Evolutionary conservation across 23 red algal genomes (phyloP).

Genomic region (Pyropia yezoensis): DNA sequence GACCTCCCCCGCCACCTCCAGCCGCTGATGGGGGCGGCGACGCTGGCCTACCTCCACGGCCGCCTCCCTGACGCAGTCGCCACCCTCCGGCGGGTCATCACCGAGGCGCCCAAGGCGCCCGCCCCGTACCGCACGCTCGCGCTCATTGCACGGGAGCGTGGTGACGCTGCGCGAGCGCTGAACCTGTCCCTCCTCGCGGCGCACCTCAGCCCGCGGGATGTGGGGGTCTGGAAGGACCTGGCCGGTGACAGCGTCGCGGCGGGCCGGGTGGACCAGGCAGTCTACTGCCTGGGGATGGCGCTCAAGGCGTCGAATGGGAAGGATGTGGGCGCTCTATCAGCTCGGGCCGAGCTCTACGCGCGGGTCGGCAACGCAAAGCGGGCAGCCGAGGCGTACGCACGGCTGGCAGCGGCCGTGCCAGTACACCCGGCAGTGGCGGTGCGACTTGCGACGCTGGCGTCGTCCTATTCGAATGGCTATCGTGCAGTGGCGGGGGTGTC

Average conservation of each 20-base stretch:
- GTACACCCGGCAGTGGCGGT: constrained; percentile 15
- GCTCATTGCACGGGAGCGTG: constrained; percentile 52
- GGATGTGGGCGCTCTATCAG: constrained; percentile 39
- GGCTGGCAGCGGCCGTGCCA: constrained; percentile 10
- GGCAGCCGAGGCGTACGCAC: constrained; percentile 48
- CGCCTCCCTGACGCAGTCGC: constrained; percentile 46
- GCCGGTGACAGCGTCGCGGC: constrained; percentile 11
- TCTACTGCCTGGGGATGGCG: constrained; percentile 62
- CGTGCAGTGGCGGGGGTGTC: constrained; percentile 21
- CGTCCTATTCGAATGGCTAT: constrained; percentile 1
- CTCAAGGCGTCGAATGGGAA: constrained; percentile 29
- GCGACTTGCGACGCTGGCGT: constrained; percentile 7
- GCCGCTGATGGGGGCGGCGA: constrained; percentile 68
- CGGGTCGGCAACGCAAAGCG: constrained; percentile 16
- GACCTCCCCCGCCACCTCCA: constrained; percentile 57
- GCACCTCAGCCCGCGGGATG: constrained; percentile 58
- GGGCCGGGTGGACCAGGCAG: constrained; percentile 25
- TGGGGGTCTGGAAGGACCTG: constrained; percentile 70
- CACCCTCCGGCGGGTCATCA: constrained; percentile 35
- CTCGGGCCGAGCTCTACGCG: constrained; percentile 37
- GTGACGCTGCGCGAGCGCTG: constrained; percentile 58
- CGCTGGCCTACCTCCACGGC: constrained; percentile 39
- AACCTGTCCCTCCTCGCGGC: constrained; percentile 68
- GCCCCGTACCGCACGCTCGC: constrained; percentile 70
- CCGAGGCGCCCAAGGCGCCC: constrained; percentile 68